phyloP scores from a whole-genome alignment of 805 yeast species.

The Scheffersomyces amazonensis region DNA sequence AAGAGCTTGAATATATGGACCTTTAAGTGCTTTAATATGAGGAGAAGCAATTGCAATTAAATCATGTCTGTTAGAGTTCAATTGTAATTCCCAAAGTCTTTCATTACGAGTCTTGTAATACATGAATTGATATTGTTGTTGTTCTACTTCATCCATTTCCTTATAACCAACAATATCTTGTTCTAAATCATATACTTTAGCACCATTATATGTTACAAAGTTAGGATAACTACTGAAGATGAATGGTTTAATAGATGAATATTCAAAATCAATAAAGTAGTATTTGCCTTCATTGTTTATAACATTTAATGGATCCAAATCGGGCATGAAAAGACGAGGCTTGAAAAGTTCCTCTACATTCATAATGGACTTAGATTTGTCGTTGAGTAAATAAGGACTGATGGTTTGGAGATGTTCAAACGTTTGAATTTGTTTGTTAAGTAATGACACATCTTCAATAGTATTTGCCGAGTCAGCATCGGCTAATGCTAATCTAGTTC shows the following conservation, averaged over 20 bases:
- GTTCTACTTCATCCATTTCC: slow-evolving; percentile 64
- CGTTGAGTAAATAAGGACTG: slow-evolving; percentile 58
- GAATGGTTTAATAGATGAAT: slow-evolving; percentile 76
- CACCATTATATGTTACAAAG: slow-evolving; percentile 85
- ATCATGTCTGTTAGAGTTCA: slow-evolving; percentile 62
- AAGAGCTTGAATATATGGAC: slow-evolving; percentile 59
- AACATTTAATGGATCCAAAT: slow-evolving; percentile 88
- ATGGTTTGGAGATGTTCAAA: slow-evolving; percentile 58
- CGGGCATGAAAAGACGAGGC: slow-evolving; percentile 77
- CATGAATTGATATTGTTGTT: slow-evolving; percentile 82
- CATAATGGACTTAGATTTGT: slow-evolving; percentile 54
- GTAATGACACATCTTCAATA: slow-evolving; percentile 38
- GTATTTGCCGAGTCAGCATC: slow-evolving; percentile 51
- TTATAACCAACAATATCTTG: slow-evolving; percentile 74
- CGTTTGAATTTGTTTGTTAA: slow-evolving; percentile 53
- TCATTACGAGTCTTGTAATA: slow-evolving; percentile 89
- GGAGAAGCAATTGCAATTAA: slow-evolving; percentile 80
- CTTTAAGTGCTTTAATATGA: slow-evolving; percentile 71
- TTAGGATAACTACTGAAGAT: slow-evolving; percentile 75
- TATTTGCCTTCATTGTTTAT: slow-evolving; percentile 40
- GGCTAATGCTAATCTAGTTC: slow-evolving; percentile 50
- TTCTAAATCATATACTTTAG: slow-evolving; percentile 72
- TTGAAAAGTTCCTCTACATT: slow-evolving; percentile 59
- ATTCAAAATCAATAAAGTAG: slow-evolving; percentile 80
- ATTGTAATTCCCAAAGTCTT: slow-evolving; percentile 76